Evolutionary conservation across 768 basidiomycete genomes (phyloP).

Genomic region (Amanita exitialis): DNA sequence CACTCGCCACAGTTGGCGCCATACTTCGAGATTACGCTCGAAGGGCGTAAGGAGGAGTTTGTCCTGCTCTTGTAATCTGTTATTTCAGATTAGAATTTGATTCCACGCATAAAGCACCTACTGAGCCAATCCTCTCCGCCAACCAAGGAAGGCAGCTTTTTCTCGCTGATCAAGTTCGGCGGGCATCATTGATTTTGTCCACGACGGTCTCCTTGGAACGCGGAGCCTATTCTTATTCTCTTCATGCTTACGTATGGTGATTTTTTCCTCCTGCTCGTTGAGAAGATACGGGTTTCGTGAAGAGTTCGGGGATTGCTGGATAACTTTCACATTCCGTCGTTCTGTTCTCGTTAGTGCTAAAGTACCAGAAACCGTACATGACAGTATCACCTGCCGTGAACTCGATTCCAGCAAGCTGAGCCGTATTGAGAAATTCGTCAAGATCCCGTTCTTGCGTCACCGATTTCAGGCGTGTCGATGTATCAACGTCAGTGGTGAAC

Average conservation of each 20-base stretch:
- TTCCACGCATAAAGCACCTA: conserved; percentile 29
- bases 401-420: conserved; percentile 89
- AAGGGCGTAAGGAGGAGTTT: conserved; percentile 90
- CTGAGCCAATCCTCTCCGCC: conserved; percentile 89
- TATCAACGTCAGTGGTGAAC: conserved; percentile 72
- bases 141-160: conserved; percentile 83
- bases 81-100: neutral
- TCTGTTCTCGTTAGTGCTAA: conserved; percentile 29
- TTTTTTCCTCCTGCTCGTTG: conserved; percentile 71
- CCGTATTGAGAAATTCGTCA: conserved; percentile 92
- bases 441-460: conserved; percentile 94
- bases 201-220: conserved; percentile 84
- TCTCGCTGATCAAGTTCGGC: conserved; percentile 82
- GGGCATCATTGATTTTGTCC: conserved; percentile 75
- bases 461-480: conserved; percentile 65
- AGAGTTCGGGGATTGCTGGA: conserved; percentile 42
- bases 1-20: conserved; percentile 97
- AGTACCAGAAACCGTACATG: neutral
- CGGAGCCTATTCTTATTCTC: conserved; percentile 67
- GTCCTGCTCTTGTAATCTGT: conserved; percentile 79
- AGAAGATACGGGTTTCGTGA: conserved; percentile 82
- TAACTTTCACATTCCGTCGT: conserved; percentile 71
- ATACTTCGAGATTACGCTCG: conserved; percentile 96
- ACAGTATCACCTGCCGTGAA: conserved; percentile 78
- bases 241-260: conserved; percentile 60